Base-by-base conservation (phyloP, 371 early-diverging fungal species). In the Apophysomyces ossiformis region DNA sequence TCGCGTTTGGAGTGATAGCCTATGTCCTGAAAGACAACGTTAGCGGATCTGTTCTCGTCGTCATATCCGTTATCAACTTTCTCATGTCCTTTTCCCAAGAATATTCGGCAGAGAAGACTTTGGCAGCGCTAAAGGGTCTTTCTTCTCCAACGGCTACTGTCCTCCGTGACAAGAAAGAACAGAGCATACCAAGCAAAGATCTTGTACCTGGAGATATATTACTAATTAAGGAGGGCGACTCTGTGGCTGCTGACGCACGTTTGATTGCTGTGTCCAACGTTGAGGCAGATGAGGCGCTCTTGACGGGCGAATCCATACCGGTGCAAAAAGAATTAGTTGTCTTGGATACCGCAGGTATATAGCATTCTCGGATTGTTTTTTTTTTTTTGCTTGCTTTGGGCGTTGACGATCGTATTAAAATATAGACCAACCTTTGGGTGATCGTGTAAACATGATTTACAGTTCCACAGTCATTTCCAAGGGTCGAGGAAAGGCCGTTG, bases 181-280 rank as follows among this genome's bases (percentile, higher is more conserved):
- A 77, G 38, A 73, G 81, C 4, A 74, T 96, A 21, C 85, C 92
- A 13, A 90, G 94, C 21, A 72, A 71, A 39, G 89, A 89, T 21
- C 69, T 96, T 5, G 95, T 95, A 7, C 93, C 94, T 21, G 97
- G 97, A 18, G 97, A 97, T 74, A 70, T 97, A 38, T 77, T 96
- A 39, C 78, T 90, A 32, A 77, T 96, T 38, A 92, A 94, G 68
- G 90, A 90, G 69, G 95, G 96, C 44, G 95, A 96, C 66, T 90
- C 91, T 8, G 87, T 96, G 39, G 92, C 91, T 15, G 97, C 96
- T 16, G 96, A 97, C 73, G 84, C 90, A 21, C 88, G 95, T 36
- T 75, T 96, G n/a, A 82, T 92, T 66, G 90, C 93, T 60, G 77
- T 87, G 13, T 87, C 93, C 18, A 93, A 95, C 64, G 78, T 94